Evolutionary conservation across 345 rosid species (phyloP).

Genomic region (Moricandia moricandioides): DNA sequence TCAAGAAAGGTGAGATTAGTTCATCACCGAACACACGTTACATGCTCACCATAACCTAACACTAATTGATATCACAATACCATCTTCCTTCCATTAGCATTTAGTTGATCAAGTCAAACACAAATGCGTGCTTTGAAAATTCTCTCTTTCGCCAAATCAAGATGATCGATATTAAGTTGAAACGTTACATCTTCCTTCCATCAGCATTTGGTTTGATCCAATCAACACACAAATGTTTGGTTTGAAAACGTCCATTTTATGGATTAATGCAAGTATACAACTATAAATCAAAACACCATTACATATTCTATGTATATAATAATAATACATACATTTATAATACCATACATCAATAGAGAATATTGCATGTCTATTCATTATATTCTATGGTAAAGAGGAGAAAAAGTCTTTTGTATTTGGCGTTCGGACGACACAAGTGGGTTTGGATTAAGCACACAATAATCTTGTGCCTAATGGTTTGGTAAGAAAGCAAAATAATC

Average conservation of each 20-base stretch:
- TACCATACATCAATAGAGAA: background rate
- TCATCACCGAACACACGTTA: background rate
- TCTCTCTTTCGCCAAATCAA: background rate
- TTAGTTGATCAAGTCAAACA: background rate
- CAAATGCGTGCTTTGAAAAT: background rate
- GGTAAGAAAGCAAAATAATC: background rate
- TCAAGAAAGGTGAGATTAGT: background rate
- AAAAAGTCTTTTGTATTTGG: background rate
- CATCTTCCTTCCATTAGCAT: background rate
- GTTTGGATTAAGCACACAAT: slow-evolving; percentile 10
- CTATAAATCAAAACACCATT: background rate
- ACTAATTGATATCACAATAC: background rate
- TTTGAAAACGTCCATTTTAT: slow-evolving; percentile 7
- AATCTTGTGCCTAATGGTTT: slow-evolving; percentile 4
- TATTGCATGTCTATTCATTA: background rate
- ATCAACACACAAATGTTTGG: background rate
- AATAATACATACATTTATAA: background rate
- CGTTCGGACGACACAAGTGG: background rate
- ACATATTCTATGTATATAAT: background rate
- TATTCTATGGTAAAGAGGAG: slow-evolving; percentile 4
- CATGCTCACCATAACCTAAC: background rate
- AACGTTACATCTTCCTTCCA: slow-evolving; percentile 25
- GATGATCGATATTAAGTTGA: background rate
- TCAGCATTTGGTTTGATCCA: slow-evolving; percentile 27
- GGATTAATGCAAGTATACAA: background rate